Evolutionary conservation across 2,329 filamentous ascomycete genomes (phyloP), one percentile per base, ranked within the genome.

Genomic region (Calonectria leucothoes): DNA sequence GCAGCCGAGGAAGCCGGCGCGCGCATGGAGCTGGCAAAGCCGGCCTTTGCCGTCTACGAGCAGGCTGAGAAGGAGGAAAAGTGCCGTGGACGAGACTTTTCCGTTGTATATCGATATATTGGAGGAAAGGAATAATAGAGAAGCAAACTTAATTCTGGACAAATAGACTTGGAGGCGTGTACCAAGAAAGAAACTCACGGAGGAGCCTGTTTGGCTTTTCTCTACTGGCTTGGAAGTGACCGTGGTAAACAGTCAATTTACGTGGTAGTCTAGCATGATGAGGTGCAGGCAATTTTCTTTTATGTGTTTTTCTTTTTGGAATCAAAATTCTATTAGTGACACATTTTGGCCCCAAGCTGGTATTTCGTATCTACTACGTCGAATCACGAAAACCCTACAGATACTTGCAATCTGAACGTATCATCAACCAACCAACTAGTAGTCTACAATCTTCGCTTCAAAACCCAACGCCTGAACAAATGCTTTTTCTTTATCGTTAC

Each of bases 51-150:
- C 61, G 90, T 96, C 8, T 97, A 97, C 79, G 91, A 92, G 75
- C 86, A 87, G 33, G 92, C 93, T 0, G 92, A 93, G 81, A 84
- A 89, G 77, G 86, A 88, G 63, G 90, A 94, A 69, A 81, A 83
- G 57, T 93, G 91, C 81, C 90, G 90, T 75, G 93, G 93, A 0
- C 90, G 93, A 72, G 94, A 97, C 82, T 97, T 97, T 83, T 95
- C 93, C 0, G 93, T 96, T 10, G 91, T 97, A 11, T 97, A 96
- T 83, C 89, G 93, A 79, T 94, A 93, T 85, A 80, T 95, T 51
- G 90, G 88, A 0, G 89, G 90, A 2, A 87, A 89, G 78, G 88
- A 91, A 70, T 70, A 77, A 64, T 71, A 79, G 66, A 63, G 10
- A 31, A 8, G n/a, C n/a, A n/a, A 0, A 20, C 23, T 57, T 23